Conservation (phyloP, 2,329 filamentous ascomycete species). For the Claviceps pazoutovae region DNA sequence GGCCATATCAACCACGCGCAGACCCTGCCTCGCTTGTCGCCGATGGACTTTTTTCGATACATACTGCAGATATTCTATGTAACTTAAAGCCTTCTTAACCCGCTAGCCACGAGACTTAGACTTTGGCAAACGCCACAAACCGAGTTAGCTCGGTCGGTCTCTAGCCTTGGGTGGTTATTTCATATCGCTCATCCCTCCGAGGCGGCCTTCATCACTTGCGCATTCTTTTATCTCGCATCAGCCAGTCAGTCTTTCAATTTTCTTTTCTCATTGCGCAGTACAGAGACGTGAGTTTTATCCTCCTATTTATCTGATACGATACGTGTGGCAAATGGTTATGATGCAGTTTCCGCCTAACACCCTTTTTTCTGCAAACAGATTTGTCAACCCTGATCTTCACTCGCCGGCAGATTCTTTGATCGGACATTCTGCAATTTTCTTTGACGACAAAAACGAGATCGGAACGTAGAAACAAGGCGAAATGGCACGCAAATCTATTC, state of each 20-base stretch:
- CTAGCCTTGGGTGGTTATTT: not conserved
- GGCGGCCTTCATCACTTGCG: not conserved
- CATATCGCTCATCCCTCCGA: not conserved
- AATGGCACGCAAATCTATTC: conserved; percentile 4
- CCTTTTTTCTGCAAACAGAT: not conserved
- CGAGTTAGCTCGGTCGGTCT: not conserved
- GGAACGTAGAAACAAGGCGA: not conserved
- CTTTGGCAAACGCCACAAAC: not conserved
- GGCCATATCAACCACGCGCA: not conserved
- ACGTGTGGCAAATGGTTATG: not conserved
- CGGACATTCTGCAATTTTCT: not conserved
- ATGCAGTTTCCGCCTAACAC: not conserved
- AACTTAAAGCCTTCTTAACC: not conserved
- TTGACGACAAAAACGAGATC: not conserved
- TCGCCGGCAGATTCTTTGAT: not conserved
- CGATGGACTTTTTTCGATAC: not conserved
- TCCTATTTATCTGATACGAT: not conserved
- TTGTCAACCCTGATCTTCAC: not conserved
- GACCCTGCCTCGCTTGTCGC: not conserved
- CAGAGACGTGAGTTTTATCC: not conserved
- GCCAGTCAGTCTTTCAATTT: not conserved
- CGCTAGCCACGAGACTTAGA: not conserved
- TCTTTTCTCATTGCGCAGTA: not conserved
- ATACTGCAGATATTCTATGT: not conserved
- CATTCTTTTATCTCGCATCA: not conserved